Evolutionary conservation across 164 flowering plant genomes (phyloP).

Genomic region (Liquidambar formosana): DNA sequence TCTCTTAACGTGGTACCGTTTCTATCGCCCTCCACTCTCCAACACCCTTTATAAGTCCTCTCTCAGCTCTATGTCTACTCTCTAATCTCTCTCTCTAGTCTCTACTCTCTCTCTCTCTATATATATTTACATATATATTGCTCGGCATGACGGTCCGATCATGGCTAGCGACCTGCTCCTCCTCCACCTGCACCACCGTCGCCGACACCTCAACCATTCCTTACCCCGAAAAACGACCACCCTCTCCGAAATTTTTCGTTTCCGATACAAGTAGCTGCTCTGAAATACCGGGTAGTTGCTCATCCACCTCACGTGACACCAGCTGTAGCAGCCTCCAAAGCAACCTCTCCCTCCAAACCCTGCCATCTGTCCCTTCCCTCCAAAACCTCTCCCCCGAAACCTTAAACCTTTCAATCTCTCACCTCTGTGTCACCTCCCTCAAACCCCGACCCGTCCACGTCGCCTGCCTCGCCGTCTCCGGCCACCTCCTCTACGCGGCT

Average conservation of each 20-base stretch:
- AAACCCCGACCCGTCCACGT: slow-evolving; percentile 34
- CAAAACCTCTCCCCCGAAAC: slow-evolving; percentile 35
- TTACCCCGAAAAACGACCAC: slow-evolving; percentile 1
- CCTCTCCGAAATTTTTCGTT: slow-evolving; percentile 9
- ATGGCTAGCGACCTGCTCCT: slow-evolving; percentile 38
- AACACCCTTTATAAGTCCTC: no score
- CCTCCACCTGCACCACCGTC: slow-evolving; percentile 15
- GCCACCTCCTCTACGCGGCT: slow-evolving; percentile 57
- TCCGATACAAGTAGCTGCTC: slow-evolving; percentile 23
- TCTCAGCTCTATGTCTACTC: no score
- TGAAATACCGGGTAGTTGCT: slow-evolving; percentile 11
- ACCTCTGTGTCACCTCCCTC: slow-evolving; percentile 26
- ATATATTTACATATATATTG: not conserved
- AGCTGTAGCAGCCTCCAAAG: slow-evolving; percentile 38
- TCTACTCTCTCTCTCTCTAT: not conserved
- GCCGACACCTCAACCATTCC: not conserved
- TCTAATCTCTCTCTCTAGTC: not conserved
- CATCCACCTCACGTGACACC: slow-evolving; percentile 17
- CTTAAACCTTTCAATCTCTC: slow-evolving; percentile 33
- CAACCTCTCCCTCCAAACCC: slow-evolving; percentile 57
- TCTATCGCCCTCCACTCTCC: not conserved
- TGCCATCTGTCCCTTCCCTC: slow-evolving; percentile 63
- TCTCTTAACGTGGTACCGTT: slow-evolving; percentile 3
- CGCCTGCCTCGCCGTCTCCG: slow-evolving; percentile 50
- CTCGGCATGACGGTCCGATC: slow-evolving; percentile 40